Base-by-base conservation (phyloP, 257 asterid species). In the Prunella vulgaris region DNA sequence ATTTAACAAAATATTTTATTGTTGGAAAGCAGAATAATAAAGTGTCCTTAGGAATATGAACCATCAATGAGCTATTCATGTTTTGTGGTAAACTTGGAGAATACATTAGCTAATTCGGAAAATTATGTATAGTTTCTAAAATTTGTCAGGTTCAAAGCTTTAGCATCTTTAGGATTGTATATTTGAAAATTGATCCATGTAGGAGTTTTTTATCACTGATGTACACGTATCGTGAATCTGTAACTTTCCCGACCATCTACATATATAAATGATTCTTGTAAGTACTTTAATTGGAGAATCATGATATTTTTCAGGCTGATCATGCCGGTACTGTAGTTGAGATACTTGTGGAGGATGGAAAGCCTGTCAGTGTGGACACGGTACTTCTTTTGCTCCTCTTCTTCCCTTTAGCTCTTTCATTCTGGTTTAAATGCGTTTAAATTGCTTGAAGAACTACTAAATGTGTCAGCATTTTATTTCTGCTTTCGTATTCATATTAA, bases 241-340 rank as follows among this genome's bases (percentile, higher is more conserved):
- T 20, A 73, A 38, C 13, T 65, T 57, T 28, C 40, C 28, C 8
- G 5, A 24, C 20, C 9, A 27, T 28, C 40, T 14, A 14, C 18
- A 20, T 20, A 21, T 30, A 58, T 51, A 18, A 30, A 49, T 37
- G 61, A 9, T 22, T 7, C 5, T 48, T 22, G 9, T 7, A 54
- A 27, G 49, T 4, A 52, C 9, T 52, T 21, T 30, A 12, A 40
- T 20, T 53, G 54, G 59, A 28, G 20, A 35, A 35, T 70, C 24
- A 1, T 46, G 38, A 54, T 64, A 1, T 28, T 71, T 44, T 52
- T 40, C 75, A 75, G 91, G 84, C 91, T 35, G 86, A 85, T 75
- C 81, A 72, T 21, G 76, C 87, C n/a, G 90, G 90, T 65, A 85
- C 90, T 13, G 53, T 85, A 37, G 79, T 75, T 14, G 90, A 85